Conservation (phyloP, 176 grass and related monocot genomes). For the Oryza meyeriana region DNA sequence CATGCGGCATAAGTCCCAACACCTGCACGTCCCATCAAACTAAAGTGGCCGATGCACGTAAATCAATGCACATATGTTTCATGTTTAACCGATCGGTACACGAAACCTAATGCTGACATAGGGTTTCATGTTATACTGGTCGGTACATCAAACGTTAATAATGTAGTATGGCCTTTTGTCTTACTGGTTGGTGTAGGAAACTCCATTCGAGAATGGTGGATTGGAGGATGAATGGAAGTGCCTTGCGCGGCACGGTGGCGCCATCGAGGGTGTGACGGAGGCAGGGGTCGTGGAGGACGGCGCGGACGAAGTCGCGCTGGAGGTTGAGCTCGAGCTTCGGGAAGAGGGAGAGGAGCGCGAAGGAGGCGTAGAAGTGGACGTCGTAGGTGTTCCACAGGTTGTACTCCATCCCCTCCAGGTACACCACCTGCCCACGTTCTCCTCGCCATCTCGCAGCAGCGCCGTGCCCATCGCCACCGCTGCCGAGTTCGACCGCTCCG, state of each 20-base stretch:
- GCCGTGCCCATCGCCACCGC: constrained; percentile 46
- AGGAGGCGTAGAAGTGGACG: constrained; percentile 96
- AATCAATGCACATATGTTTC: too few relatives aligned
- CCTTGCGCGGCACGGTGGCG: constrained; percentile 30
- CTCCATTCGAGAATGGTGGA: too few relatives aligned
- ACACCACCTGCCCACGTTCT: constrained; percentile 91
- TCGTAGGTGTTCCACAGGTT: constrained; percentile 93
- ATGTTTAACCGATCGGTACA: not conserved
- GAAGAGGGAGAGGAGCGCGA: constrained; percentile 62
- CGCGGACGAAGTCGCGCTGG: constrained; percentile 74
- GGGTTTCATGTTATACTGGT: too few relatives aligned
- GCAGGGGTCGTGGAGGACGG: constrained; percentile 82
- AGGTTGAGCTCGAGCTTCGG: constrained; percentile 69
- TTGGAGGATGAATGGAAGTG: not conserved
- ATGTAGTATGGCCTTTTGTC: not conserved
- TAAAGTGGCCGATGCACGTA: too few relatives aligned
- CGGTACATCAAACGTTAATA: too few relatives aligned
- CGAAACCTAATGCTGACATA: not conserved
- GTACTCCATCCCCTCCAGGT: constrained; percentile 92
- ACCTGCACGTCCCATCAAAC: constrained; percentile 38
- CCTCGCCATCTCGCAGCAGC: constrained; percentile 55
- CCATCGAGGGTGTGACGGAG: constrained; percentile 40
- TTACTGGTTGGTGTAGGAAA: too few relatives aligned
- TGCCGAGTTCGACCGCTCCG: constrained; percentile 22
- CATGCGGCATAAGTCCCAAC: constrained; percentile 73